Conservation (phyloP, 208 protist species). For the Acanthamoeba culbertsoni region DNA sequence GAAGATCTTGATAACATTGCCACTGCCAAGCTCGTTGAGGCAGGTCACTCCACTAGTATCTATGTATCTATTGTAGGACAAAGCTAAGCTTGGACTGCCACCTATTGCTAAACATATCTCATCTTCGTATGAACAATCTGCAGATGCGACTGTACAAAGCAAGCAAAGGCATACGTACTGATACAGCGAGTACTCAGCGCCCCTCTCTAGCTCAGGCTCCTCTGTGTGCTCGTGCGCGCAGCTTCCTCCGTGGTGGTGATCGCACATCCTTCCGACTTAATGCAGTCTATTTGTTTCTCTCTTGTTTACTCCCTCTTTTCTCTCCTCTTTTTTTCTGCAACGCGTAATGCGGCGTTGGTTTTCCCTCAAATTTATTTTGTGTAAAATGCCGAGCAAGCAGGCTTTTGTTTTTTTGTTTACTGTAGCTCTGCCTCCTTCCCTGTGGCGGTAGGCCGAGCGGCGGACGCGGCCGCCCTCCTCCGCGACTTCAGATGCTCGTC, state of each 20-base stretch:
- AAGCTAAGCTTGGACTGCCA: background rate
- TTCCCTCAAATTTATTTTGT: background rate
- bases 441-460: background rate
- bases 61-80: background rate
- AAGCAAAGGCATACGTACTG: background rate
- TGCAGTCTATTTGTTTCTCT: background rate
- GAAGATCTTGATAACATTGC: background rate
- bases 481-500: background rate
- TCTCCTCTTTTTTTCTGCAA: background rate
- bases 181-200: background rate
- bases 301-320: background rate
- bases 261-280: background rate
- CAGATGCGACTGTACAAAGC: background rate
- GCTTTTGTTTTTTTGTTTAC: background rate
- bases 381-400: background rate
- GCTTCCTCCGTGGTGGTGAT: background rate
- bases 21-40: background rate
- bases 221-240: constrained; percentile 38
- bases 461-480: background rate
- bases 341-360: too few relatives aligned
- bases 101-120: background rate
- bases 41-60: background rate
- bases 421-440: background rate
- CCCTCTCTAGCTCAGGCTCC: background rate
- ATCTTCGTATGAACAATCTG: background rate